Evolutionary conservation across 1,284 basidiomycete genomes (phyloP).

Genomic region (Ceratobasidium theobromae): DNA sequence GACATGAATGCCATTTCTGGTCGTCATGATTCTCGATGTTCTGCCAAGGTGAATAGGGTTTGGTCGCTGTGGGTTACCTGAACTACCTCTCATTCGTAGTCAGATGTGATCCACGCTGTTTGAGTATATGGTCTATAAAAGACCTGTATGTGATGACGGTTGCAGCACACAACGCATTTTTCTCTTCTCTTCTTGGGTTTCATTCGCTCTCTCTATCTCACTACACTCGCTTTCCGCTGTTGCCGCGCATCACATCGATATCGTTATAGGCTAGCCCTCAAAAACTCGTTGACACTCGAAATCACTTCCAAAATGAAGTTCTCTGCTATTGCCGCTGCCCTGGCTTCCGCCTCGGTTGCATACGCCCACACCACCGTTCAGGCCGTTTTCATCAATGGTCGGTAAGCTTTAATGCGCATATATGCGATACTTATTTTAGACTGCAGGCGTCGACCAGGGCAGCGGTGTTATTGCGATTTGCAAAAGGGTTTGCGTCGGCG

Average conservation of each 20-base stretch:
- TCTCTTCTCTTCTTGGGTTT: slow-evolving; percentile 4
- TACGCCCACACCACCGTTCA: background rate
- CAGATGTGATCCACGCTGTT: no score
- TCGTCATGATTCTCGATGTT: background rate
- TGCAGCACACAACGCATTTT: slow-evolving; percentile 7
- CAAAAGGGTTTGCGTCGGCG: no score
- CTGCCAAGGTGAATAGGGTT: background rate
- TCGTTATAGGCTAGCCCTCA: background rate
- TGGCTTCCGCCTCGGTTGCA: slow-evolving; percentile 14
- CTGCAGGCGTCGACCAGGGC: slow-evolving; percentile 14
- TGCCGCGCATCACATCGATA: background rate
- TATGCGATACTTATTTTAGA: background rate
- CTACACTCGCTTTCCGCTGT: background rate
- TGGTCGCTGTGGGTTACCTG: background rate
- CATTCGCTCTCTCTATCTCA: background rate
- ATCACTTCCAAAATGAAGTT: slow-evolving; percentile 26
- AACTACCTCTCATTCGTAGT: no score
- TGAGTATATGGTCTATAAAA: no score
- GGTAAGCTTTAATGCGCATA: background rate
- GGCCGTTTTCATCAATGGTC: slow-evolving; percentile 6
- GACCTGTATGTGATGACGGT: background rate
- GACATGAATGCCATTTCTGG: background rate
- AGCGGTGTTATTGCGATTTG: background rate
- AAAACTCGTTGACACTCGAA: background rate
- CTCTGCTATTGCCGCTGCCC: slow-evolving; percentile 13